These are phyloP conservation scores for Lactarius quietus DNA, from an alignment of 768 basidiomycete species.

Conservation along the genomic window DNA sequence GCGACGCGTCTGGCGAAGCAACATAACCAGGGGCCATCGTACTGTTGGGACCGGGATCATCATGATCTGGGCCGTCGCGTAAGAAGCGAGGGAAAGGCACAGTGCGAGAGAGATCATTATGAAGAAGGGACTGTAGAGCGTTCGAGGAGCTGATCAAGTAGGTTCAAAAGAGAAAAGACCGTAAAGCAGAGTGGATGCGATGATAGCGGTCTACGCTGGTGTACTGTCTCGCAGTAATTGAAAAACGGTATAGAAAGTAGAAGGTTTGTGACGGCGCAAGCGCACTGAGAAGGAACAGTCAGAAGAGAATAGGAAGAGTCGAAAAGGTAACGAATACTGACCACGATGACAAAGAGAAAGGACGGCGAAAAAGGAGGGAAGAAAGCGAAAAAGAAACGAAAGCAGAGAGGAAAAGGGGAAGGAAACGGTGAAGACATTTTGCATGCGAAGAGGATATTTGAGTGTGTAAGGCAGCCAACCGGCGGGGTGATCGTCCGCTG, in stretches of 20 bases:
- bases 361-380: slow-evolving; percentile 32
- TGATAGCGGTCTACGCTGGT: slow-evolving; percentile 69
- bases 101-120: slow-evolving; percentile 63
- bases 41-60: slow-evolving; percentile 33
- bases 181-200: slow-evolving; percentile 41
- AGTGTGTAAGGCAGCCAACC: too few species aligned
- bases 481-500: too few species aligned
- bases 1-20: slow-evolving; percentile 12
- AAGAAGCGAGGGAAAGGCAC: slow-evolving; percentile 55
- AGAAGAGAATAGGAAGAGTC: slow-evolving; percentile 3
- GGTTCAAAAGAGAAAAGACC: slow-evolving; percentile 31
- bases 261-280: slow-evolving; percentile 42
- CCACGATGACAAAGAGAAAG: slow-evolving; percentile 38
- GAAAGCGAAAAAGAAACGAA: background rate
- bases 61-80: slow-evolving; percentile 51
- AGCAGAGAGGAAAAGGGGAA: background rate
- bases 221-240: slow-evolving; percentile 62
- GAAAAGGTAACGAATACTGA: slow-evolving; percentile 32
- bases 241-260: slow-evolving; percentile 41
- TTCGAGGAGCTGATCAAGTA: slow-evolving; percentile 35
- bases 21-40: slow-evolving; percentile 33
- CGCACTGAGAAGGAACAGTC: slow-evolving; percentile 33
- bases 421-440: background rate
- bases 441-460: background rate
- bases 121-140: slow-evolving; percentile 37